Conservation (phyloP, 352 stramenopile genomes). For the Globisporangium recalcitrans region DNA sequence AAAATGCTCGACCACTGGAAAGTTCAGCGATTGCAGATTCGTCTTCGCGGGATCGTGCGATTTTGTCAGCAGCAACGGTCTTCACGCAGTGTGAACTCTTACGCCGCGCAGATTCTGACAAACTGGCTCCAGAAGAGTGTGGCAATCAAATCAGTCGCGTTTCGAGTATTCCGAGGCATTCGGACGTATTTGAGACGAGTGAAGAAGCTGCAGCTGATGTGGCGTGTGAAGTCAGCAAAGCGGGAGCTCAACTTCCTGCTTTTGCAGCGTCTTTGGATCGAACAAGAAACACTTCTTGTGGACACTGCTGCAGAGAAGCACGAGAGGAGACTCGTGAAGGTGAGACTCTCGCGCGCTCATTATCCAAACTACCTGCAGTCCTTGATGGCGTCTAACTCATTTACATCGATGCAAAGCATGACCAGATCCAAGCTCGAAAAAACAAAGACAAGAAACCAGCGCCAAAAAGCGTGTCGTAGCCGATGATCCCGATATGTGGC, state of each 20-base stretch:
- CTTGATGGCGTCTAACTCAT: neutral
- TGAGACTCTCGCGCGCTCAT: conserved; percentile 6
- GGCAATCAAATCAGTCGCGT: conserved; percentile 41
- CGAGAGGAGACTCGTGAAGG: conserved; percentile 32
- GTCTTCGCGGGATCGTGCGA: conserved; percentile 33
- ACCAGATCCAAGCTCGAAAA: conserved; percentile 15
- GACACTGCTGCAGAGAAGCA: conserved; percentile 41
- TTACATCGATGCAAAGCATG: conserved; percentile 1
- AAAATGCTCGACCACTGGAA: conserved; percentile 35
- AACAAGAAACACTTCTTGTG: conserved; percentile 42
- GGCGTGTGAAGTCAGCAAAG: conserved; percentile 39
- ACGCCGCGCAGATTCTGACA: conserved; percentile 38
- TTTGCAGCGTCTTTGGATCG: conserved; percentile 43
- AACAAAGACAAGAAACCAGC: conserved; percentile 17
- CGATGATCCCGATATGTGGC: conserved; percentile 28
- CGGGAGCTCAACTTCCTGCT: conserved; percentile 30
- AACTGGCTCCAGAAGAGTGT: conserved; percentile 66
- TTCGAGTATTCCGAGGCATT: conserved; percentile 50
- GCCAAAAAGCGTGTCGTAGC: conserved; percentile 13
- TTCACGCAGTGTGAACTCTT: conserved; percentile 24
- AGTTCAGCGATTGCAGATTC: conserved; percentile 25
- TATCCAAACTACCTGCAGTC: neutral
- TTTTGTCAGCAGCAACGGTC: conserved; percentile 43
- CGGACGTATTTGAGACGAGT: conserved; percentile 45
- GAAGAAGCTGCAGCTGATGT: conserved; percentile 50